A percentile compares a stretch with the other conserved stretches of the same genome.
Evolutionary conservation across 768 basidiomycete genomes (phyloP).

Genomic region (Daedaleopsis nitida): DNA sequence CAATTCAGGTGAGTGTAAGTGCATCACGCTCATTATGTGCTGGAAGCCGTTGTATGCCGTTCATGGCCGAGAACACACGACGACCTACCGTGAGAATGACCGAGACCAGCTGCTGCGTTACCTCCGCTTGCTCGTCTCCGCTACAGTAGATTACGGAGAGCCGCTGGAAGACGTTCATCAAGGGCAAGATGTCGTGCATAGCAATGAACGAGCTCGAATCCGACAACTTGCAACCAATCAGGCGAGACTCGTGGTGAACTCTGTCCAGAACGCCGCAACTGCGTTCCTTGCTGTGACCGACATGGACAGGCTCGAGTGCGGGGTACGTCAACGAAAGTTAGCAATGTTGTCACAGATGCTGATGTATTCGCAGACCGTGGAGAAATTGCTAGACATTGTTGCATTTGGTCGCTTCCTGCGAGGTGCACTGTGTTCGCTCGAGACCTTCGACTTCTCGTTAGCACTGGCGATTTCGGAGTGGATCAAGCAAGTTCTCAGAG

Average conservation of each 20-base stretch:
- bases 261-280: slow-evolving; percentile 3
- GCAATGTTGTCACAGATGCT: background rate
- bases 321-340: background rate
- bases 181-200: background rate
- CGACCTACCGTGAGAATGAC: background rate
- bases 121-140: slow-evolving; percentile 11
- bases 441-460: slow-evolving; percentile 63
- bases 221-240: background rate
- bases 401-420: slow-evolving; percentile 17
- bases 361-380: slow-evolving; percentile 5
- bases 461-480: slow-evolving; percentile 59
- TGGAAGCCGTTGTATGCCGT: slow-evolving; percentile 13
- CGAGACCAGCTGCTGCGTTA: background rate
- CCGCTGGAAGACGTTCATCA: background rate
- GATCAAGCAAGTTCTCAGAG: slow-evolving; percentile 47
- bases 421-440: slow-evolving; percentile 2
- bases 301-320: background rate
- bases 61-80: slow-evolving; percentile 1
- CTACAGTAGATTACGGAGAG: slow-evolving; percentile 8
- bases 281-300: background rate
- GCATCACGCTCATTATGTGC: slow-evolving; percentile 7
- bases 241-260: background rate
- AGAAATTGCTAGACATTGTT: slow-evolving; percentile 2
- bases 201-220: background rate
- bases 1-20: slow-evolving; percentile 14